Evolutionary conservation across 2,329 filamentous ascomycete genomes (phyloP).

Genomic region (Gliomastix tumulicola): DNA sequence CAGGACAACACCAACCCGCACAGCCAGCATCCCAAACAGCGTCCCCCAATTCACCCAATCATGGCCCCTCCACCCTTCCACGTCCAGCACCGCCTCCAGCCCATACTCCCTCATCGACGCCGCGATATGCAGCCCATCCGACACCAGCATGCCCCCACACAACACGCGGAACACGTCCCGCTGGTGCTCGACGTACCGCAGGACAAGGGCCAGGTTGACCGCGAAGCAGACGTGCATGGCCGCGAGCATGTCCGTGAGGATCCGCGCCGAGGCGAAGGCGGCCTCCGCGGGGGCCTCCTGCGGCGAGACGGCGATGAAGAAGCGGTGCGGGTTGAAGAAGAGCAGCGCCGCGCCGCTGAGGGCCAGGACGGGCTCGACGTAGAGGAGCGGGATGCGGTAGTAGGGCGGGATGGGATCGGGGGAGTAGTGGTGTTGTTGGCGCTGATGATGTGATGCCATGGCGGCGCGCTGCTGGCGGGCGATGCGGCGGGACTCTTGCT

Average conservation of each 20-base stretch:
- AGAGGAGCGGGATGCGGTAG: constrained; percentile 22
- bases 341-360: constrained; percentile 19
- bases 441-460: too few relatives aligned
- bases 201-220: constrained; percentile 25
- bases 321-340: constrained; percentile 16
- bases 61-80: constrained; percentile 1
- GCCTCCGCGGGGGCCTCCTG: constrained; percentile 6
- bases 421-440: too few relatives aligned
- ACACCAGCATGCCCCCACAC: constrained; percentile 50
- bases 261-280: constrained; percentile 5
- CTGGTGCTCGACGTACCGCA: constrained; percentile 20
- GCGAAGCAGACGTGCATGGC: constrained; percentile 22
- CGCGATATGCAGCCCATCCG: constrained; percentile 37
- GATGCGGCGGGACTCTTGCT: too few relatives aligned
- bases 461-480: not conserved
- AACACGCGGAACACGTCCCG: constrained; percentile 23
- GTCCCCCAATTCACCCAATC: constrained; percentile 8
- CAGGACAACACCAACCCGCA: constrained; percentile 4
- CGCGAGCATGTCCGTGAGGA: constrained; percentile 10
- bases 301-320: constrained; percentile 16
- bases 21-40: constrained; percentile 3
- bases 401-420: constrained; percentile 16
- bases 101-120: constrained; percentile 5
- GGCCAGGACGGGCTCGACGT: constrained; percentile 25
- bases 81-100: not conserved